Percentiles rank a stretch among this genome's conserved stretches.
phyloP scores from a whole-genome alignment of 768 basidiomycete genomes.

The Albatrellus ellisii region DNA sequence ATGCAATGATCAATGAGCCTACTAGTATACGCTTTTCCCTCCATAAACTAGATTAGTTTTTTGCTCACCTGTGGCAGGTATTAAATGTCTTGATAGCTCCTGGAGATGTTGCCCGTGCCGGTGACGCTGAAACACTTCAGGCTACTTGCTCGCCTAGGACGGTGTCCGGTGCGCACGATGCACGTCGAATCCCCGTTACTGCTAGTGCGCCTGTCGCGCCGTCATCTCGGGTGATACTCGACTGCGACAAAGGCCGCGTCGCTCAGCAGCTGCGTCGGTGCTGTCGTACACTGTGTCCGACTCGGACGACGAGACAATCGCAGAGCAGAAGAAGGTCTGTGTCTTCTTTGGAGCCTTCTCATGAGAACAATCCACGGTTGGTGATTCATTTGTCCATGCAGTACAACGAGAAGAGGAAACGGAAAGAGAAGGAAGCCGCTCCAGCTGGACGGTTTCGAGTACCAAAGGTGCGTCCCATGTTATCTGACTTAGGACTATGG shows the following conservation, averaged over 20 bases:
- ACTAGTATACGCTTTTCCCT: slow-evolving; percentile 21
- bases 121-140: slow-evolving; percentile 69
- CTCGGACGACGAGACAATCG: slow-evolving; percentile 55
- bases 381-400: slow-evolving; percentile 15
- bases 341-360: slow-evolving; percentile 8
- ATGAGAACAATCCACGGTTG: neutral
- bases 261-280: slow-evolving; percentile 36
- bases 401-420: slow-evolving; percentile 54
- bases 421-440: slow-evolving; percentile 29
- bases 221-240: too few relatives aligned
- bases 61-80: slow-evolving; percentile 25
- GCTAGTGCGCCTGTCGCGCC: too few relatives aligned
- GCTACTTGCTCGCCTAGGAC: slow-evolving; percentile 52
- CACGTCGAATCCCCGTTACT: too few relatives aligned
- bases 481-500: neutral
- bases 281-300: slow-evolving; percentile 55
- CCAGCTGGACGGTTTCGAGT: slow-evolving; percentile 37
- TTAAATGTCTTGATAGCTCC: slow-evolving; percentile 16
- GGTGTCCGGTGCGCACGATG: slow-evolving; percentile 34
- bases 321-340: slow-evolving; percentile 56
- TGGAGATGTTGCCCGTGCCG: slow-evolving; percentile 33
- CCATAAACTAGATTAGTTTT: too few relatives aligned
- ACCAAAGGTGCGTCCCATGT: slow-evolving; percentile 35
- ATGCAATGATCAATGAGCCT: slow-evolving; percentile 61
- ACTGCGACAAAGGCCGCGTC: slow-evolving; percentile 35